A percentile compares a stretch with the other conserved stretches of the same genome.
phyloP scores from a whole-genome alignment of 768 basidiomycete genomes.

The Exidia glandulosa region DNA sequence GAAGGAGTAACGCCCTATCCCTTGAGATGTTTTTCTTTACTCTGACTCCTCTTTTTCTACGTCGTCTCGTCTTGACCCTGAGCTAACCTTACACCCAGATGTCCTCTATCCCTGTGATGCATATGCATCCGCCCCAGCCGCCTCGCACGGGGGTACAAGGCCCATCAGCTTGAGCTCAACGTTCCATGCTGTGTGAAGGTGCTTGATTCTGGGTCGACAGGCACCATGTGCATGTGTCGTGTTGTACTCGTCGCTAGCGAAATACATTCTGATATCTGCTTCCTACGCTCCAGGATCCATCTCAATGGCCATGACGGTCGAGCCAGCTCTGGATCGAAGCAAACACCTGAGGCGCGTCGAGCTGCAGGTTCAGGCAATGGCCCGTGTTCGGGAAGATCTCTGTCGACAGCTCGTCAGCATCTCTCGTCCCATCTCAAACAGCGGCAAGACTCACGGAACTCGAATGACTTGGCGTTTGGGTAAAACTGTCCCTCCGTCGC shows the following conservation, averaged over 20 bases:
- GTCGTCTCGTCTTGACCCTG: too few species aligned
- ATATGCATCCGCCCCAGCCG: too few species aligned
- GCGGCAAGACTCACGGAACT: background rate
- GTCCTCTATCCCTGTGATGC: too few species aligned
- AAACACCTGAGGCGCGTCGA: background rate
- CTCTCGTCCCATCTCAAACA: background rate
- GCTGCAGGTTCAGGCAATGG: background rate
- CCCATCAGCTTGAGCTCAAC: too few species aligned
- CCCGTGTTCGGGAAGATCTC: background rate
- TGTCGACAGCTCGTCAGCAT: background rate
- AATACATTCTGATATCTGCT: too few species aligned
- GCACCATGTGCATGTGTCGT: too few species aligned
- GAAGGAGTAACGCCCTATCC: background rate
- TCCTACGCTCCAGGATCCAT: too few species aligned
- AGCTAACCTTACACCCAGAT: too few species aligned
- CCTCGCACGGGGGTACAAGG: too few species aligned
- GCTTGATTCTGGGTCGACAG: too few species aligned
- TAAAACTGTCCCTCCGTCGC: background rate
- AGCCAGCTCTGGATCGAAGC: background rate
- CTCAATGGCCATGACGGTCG: background rate
- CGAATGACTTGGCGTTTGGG: background rate
- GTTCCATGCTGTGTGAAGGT: too few species aligned
- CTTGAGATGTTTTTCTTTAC: background rate
- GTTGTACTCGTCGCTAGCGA: too few species aligned
- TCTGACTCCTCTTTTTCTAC: background rate